A percentile compares a stretch with the other conserved stretches of the same genome.
phyloP scores from a whole-genome alignment of 2,329 filamentous ascomycete species.

The Penicillium sp. region DNA sequence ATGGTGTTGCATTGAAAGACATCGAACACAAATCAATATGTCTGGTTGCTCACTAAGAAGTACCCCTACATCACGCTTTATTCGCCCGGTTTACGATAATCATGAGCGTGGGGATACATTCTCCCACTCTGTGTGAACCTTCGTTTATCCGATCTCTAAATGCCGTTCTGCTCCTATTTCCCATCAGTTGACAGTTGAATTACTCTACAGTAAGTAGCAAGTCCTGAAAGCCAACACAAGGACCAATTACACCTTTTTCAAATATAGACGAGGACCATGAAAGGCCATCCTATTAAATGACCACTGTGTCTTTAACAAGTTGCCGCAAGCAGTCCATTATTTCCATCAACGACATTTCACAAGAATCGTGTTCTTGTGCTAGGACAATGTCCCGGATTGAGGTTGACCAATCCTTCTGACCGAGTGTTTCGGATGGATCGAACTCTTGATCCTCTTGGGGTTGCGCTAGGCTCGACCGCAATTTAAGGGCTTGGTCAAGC shows the following conservation, averaged over 20 bases:
- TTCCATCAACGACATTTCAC: constrained; percentile 13
- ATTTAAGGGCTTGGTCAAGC: constrained; percentile 11
- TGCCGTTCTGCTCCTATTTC: too few species aligned
- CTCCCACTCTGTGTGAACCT: too few species aligned
- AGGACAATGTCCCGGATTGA: constrained; percentile 15
- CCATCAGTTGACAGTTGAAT: accelerated
- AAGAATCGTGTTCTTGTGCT: constrained; percentile 9
- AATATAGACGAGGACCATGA: not conserved
- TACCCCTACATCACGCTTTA: not conserved
- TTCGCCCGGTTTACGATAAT: not conserved
- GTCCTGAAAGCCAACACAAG: not conserved
- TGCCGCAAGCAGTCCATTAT: constrained; percentile 15
- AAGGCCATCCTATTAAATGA: not conserved
- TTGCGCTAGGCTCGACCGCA: not conserved
- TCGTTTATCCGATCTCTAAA: not conserved
- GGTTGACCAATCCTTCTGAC: not conserved
- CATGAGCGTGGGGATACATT: not conserved
- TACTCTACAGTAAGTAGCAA: not conserved
- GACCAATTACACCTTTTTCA: not conserved
- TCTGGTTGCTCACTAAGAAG: not conserved
- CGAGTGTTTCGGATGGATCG: not conserved
- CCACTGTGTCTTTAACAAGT: constrained; percentile 7
- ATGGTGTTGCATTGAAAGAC: not conserved
- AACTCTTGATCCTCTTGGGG: not conserved
- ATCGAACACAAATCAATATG: not conserved